These are phyloP conservation scores for Hygrophorus russula DNA, from an alignment of 768 basidiomycete genomes.

Conservation along the genomic window DNA sequence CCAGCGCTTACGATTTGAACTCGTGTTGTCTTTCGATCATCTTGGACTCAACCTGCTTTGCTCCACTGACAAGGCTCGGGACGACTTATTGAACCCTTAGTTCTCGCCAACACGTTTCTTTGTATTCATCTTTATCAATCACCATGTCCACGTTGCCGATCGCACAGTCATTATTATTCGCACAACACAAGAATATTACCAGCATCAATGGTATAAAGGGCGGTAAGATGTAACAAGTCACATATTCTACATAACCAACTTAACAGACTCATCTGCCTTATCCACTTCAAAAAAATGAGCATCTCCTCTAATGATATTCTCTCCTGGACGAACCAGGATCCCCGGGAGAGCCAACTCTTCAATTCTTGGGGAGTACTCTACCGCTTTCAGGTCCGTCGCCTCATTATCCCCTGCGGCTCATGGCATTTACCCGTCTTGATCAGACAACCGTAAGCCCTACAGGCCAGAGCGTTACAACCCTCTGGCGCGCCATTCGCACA, in stretches of 20 bases:
- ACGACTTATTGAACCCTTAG: slow-evolving; percentile 45
- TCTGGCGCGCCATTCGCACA: slow-evolving; percentile 72
- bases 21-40: slow-evolving; percentile 65
- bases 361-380: slow-evolving; percentile 74
- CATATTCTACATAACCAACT: background rate
- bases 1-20: slow-evolving; percentile 19
- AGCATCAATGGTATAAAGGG: slow-evolving; percentile 51
- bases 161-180: slow-evolving; percentile 46
- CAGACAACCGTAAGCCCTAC: slow-evolving; percentile 55
- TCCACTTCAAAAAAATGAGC: slow-evolving; percentile 28
- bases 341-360: slow-evolving; percentile 74
- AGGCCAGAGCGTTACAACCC: slow-evolving; percentile 64
- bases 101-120: slow-evolving; percentile 66
- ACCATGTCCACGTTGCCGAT: slow-evolving; percentile 70
- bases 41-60: slow-evolving; percentile 38
- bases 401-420: slow-evolving; percentile 10
- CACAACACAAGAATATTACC: slow-evolving; percentile 29
- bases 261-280: slow-evolving; percentile 5
- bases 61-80: slow-evolving; percentile 61
- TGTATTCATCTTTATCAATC: slow-evolving; percentile 64
- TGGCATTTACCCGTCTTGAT: slow-evolving; percentile 15
- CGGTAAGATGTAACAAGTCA: slow-evolving; percentile 8
- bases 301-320: slow-evolving; percentile 55
- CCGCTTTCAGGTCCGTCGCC: slow-evolving; percentile 55
- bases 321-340: slow-evolving; percentile 83